Percentiles rank a stretch among this genome's conserved stretches.
Conservation (phyloP, 352 stramenopile genomes). For the Pythium folliculosum region DNA sequence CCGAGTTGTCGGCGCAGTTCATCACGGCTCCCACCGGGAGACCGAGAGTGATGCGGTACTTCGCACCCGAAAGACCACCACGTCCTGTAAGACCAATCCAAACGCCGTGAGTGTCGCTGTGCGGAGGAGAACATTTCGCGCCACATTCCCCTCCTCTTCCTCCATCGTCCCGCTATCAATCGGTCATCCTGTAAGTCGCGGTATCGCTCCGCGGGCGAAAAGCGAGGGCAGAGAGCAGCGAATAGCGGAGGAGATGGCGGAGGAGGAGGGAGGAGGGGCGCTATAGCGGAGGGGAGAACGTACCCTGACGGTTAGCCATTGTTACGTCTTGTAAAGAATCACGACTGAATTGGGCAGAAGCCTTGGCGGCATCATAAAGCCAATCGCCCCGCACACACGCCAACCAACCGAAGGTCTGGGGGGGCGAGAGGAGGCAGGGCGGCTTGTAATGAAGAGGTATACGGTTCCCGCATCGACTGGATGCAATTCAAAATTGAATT, state of each 20-base stretch:
- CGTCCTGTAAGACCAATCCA: constrained; percentile 70
- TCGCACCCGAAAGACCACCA: constrained; percentile 97
- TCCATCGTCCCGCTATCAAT: too few relatives aligned
- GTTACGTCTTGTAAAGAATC: constrained; percentile 86
- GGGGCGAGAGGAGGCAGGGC: neutral
- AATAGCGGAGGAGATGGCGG: too few relatives aligned
- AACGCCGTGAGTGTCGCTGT: neutral
- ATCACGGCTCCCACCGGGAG: constrained; percentile 98
- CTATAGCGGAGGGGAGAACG: constrained; percentile 23
- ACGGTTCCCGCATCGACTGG: constrained; percentile 1
- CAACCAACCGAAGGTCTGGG: constrained; percentile 21
- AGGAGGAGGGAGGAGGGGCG: neutral
- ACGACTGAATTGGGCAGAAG: constrained; percentile 49
- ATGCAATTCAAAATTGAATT: constrained; percentile 33
- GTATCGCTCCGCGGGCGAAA: too few relatives aligned
- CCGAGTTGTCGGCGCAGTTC: constrained; percentile 99
- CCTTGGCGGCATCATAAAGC: constrained; percentile 22
- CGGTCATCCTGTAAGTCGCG: too few relatives aligned
- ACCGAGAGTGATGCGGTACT: constrained; percentile 99
- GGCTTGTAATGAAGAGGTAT: constrained; percentile 11
- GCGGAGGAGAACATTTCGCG: too few relatives aligned
- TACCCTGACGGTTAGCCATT: constrained; percentile 76
- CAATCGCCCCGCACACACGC: constrained; percentile 34
- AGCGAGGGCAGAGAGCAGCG: too few relatives aligned
- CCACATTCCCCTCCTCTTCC: too few relatives aligned